Evolutionary conservation across 306 rosid species (phyloP), one percentile per base, ranked within the genome.

Genomic region (Lathyrus sativus): DNA sequence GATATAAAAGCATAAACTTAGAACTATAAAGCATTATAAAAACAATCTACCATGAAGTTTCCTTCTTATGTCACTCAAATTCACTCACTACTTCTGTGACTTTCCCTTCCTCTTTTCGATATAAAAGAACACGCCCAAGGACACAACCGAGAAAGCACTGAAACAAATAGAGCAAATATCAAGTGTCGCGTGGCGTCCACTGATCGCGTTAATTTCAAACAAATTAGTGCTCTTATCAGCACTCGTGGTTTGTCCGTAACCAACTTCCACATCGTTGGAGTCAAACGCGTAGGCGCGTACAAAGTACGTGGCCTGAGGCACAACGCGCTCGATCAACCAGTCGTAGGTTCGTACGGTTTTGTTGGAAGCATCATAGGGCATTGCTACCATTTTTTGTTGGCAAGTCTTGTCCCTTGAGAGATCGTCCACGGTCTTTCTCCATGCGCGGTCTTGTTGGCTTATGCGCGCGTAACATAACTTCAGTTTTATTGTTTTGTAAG

Each of bases 321-420:
- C 78, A 69, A 81, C 89, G 3, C 79, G 79, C 82, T 76, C 39
- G 1, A 95, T 50, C 5, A 63, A 33, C 88, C 85, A 76, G 71
- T 84, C 79, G 74, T 42, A 65, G 68, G 74, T 82, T n/a, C 82
- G 85, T 42, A 39, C 64, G 8, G 84, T 73, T 53, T 64, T 81
- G 86, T 84, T 82, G 2, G 85, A 51, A 44, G 86, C 74, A 74
- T 79, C 74, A 83, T 90, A 95, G 2, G 86, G 85, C 31, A 42
- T 75, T 0, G 72, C 8, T 1, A 85, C 79, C 55, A 95, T 81
- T 56, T 64, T 50, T 78, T 80, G 79, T 50, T 41, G 87, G 68
- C 99, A 95, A 2, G 95, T 90, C 83, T 87, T 95, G 92, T 90
- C 97, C 79, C 77, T 84, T 1, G 24, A 1, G 45, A 95, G 88